phyloP scores from a whole-genome alignment of 148 eudicot genomes.

The Drosera capensis region DNA sequence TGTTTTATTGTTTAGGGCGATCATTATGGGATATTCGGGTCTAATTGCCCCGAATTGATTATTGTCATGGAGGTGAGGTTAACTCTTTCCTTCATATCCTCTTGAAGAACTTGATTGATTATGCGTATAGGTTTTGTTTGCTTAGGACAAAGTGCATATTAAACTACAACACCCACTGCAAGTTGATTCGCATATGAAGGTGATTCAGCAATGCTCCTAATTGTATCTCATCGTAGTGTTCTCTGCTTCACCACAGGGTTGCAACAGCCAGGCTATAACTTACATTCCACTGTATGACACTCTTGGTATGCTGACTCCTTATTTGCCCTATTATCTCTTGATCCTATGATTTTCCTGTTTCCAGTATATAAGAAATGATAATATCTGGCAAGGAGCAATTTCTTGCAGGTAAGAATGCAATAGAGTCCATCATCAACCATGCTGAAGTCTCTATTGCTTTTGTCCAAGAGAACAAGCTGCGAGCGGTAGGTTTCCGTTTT shows the following conservation, averaged over 20 bases:
- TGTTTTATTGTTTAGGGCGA: conserved; percentile 34
- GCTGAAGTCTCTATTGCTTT: conserved; percentile 81
- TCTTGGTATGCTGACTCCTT: conserved; percentile 65
- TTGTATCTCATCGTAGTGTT: neutral
- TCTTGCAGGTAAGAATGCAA: conserved; percentile 75
- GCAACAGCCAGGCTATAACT: conserved; percentile 73
- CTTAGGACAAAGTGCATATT: too few species aligned
- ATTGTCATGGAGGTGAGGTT: conserved; percentile 82
- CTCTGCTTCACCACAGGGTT: conserved; percentile 43
- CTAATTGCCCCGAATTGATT: conserved; percentile 83
- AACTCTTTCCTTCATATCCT: too few species aligned
- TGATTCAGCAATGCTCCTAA: neutral
- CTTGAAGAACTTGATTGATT: too few species aligned
- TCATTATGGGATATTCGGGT: conserved; percentile 78
- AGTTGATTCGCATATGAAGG: too few species aligned
- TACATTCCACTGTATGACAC: conserved; percentile 88
- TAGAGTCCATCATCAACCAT: conserved; percentile 90
- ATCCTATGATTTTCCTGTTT: neutral
- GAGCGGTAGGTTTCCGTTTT: conserved; percentile 31
- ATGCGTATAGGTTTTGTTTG: too few species aligned
- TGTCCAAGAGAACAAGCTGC: conserved; percentile 71
- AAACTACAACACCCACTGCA: too few species aligned
- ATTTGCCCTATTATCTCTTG: neutral
- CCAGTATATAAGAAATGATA: too few species aligned
- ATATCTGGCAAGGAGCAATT: neutral